Evolutionary conservation across 2,329 filamentous ascomycete genomes (phyloP), one percentile per base, ranked within the genome.

Genomic region (Epichloe sp.): DNA sequence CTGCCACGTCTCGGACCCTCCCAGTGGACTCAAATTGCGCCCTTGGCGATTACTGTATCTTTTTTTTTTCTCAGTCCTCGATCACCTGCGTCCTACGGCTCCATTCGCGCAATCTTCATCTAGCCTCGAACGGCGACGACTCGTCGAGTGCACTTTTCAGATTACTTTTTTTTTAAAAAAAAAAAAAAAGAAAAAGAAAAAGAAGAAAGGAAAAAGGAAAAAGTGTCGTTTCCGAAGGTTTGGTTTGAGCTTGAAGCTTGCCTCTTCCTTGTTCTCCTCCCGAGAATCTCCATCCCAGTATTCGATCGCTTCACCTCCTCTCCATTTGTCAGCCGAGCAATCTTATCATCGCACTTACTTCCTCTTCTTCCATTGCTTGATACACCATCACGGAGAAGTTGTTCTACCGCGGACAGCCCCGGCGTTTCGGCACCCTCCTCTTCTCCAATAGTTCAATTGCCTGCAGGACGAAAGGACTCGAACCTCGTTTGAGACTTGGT

Each of bases 191-290:
- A 6, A 31, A n/a, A 5, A 23, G n/a, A 10, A 5, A 31, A 23
- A 5, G n/a, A 37, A 2, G 3, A 6, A 31, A n/a, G 3, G n/a
- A 46, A 0, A 15, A n/a, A 3, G n/a, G 8, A 3, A 44, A 23
- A 41, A 44, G 46, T 47, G n/a, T 37, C 44, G 31, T 31, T 17
- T 17, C 38, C 47, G 43, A 56, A 57, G 56, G 56, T 56, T 57
- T 57, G 67, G 65, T 68, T 68, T 63, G 63, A 68, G 63, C 62
- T 63, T 60, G 62, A 61, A 59, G 66, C 63, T 61, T 63, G 64
- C 60, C 62, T 67, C 63, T 65, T 63, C 60, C 61, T 63, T 65
- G 31, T 59, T 63, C 62, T 67, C 62, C 61, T 63, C 63, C 59
- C 60, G 60, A 64, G 61, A 66, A 50, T 35, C 23, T 43, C 57